Evolutionary conservation across 2,329 filamentous ascomycete species (phyloP).

Genomic region (Diaporthe eres): DNA sequence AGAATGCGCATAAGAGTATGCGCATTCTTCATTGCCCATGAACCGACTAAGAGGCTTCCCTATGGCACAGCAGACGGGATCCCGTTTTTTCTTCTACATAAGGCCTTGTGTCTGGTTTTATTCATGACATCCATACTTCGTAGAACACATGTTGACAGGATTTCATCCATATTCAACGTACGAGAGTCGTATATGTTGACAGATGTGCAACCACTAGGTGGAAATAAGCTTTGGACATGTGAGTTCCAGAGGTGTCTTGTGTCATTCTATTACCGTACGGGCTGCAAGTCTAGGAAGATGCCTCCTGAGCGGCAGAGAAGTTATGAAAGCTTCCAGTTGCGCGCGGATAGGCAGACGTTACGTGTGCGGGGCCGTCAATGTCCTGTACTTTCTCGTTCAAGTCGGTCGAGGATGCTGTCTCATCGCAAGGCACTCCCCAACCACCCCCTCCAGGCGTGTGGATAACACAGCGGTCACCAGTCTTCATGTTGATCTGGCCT

Average conservation of each 20-base stretch:
- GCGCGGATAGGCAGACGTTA: slow-evolving; percentile 10
- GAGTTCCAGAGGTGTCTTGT: neutral
- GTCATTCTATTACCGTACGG: neutral
- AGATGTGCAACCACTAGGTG: neutral
- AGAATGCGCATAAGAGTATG: too few relatives aligned
- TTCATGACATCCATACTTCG: too few relatives aligned
- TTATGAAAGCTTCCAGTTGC: slow-evolving; percentile 35
- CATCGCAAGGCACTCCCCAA: slow-evolving; percentile 42
- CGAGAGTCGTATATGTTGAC: neutral
- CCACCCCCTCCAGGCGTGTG: slow-evolving; percentile 55
- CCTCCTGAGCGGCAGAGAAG: slow-evolving; percentile 30
- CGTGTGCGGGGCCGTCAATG: neutral
- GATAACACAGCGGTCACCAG: slow-evolving; percentile 53
- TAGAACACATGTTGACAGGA: too few relatives aligned
- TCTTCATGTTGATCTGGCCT: slow-evolving; percentile 49
- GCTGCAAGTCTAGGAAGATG: slow-evolving; percentile 5
- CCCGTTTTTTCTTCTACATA: too few relatives aligned
- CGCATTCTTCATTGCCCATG: too few relatives aligned
- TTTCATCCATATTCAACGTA: too few relatives aligned
- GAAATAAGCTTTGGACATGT: neutral
- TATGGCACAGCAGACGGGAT: too few relatives aligned
- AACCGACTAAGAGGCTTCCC: too few relatives aligned
- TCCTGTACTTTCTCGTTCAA: neutral
- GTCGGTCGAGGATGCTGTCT: neutral
- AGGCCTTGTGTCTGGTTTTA: too few relatives aligned